These are phyloP conservation scores for Rhododendron simsii DNA, from an alignment of 148 eudicot species.

Conservation along the genomic window DNA sequence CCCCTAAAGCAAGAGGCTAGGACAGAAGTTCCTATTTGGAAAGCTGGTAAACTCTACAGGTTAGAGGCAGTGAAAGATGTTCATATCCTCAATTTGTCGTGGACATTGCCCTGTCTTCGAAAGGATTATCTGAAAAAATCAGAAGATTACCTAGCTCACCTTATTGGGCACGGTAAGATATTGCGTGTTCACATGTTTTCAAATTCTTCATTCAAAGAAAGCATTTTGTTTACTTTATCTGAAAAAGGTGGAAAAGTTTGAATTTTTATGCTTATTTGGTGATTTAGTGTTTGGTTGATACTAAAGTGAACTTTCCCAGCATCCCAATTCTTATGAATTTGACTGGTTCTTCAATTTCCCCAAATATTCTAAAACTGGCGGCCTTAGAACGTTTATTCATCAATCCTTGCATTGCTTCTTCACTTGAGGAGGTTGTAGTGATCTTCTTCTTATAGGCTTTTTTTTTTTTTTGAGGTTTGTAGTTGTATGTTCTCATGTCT, in stretches of 20 bases:
- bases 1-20: conserved; percentile 37
- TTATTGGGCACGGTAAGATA: conserved; percentile 89
- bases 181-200: background rate
- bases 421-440: background rate
- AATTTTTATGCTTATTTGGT: background rate
- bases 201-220: background rate
- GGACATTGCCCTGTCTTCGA: conserved; percentile 89
- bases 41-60: conserved; percentile 73
- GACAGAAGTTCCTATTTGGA: conserved; percentile 65
- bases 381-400: background rate
- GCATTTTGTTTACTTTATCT: background rate
- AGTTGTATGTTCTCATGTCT: background rate
- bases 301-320: background rate
- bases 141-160: conserved; percentile 94
- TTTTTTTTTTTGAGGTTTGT: background rate
- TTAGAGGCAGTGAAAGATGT: conserved; percentile 94
- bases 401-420: background rate
- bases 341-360: background rate
- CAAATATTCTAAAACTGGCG: background rate
- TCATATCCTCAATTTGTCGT: conserved; percentile 72
- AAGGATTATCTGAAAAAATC: conserved; percentile 78
- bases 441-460: background rate
- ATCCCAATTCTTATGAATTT: background rate
- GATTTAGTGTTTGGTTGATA: background rate
- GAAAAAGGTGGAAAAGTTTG: background rate